Conservation (phyloP, 208 protist genomes). For the Acanthamoeba rhysodes region DNA sequence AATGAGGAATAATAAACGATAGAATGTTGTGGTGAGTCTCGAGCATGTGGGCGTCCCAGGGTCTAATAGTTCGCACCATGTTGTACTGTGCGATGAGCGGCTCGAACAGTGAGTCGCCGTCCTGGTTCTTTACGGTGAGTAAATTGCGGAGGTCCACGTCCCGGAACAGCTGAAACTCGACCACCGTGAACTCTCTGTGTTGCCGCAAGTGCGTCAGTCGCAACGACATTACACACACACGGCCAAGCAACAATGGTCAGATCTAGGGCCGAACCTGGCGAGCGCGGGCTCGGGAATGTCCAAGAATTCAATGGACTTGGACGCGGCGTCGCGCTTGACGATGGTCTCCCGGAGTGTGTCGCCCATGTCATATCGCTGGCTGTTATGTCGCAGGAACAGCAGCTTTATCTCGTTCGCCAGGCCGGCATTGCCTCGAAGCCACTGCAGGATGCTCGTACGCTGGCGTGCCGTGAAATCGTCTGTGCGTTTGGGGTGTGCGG, state of each 20-base stretch:
- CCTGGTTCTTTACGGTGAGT: neutral
- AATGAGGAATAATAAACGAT: too few species aligned
- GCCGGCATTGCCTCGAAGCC: neutral
- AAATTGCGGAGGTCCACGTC: conserved; percentile 6
- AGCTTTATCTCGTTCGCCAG: conserved; percentile 65
- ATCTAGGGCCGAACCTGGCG: neutral
- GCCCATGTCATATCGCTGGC: neutral
- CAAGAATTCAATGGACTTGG: conserved; percentile 10
- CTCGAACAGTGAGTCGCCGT: conserved; percentile 59
- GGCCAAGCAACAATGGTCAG: too few species aligned
- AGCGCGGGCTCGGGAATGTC: neutral
- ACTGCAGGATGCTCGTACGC: neutral
- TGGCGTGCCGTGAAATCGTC: neutral
- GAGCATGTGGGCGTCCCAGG: neutral
- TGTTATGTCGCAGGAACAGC: conserved; percentile 9
- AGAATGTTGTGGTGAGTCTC: neutral
- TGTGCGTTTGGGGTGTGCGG: neutral
- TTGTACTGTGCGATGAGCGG: conserved; percentile 54
- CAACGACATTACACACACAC: too few species aligned
- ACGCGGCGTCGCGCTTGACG: neutral
- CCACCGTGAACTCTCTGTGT: conserved; percentile 5
- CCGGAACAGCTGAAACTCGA: conserved; percentile 30
- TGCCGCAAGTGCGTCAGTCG: neutral
- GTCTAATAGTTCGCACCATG: neutral
- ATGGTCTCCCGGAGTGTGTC: neutral